Conservation (phyloP, 768 basidiomycete genomes). For the Lactarius sanguifluus region DNA sequence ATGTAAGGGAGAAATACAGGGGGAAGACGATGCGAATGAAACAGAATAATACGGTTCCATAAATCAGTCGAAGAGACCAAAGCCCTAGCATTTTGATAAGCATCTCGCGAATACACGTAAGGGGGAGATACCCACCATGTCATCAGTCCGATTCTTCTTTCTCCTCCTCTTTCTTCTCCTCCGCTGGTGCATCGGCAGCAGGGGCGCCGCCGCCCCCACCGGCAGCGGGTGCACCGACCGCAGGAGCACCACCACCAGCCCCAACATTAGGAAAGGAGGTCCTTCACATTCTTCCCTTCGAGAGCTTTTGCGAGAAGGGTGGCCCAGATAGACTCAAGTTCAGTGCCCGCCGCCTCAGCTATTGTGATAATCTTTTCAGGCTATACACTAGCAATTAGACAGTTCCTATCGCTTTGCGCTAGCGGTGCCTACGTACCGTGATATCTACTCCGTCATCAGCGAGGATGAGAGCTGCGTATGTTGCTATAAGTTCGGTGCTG, state of each 20-base stretch:
- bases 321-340: constrained; percentile 97
- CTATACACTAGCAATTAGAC: constrained; percentile 42
- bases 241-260: constrained; percentile 84
- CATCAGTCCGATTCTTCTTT: constrained; percentile 89
- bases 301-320: constrained; percentile 95
- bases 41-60: constrained; percentile 25
- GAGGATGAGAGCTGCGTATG: constrained; percentile 97
- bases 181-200: constrained; percentile 69
- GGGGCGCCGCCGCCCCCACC: constrained; percentile 58
- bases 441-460: constrained; percentile 98
- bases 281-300: constrained; percentile 97
- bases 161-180: constrained; percentile 84
- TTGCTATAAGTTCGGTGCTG: constrained; percentile 80
- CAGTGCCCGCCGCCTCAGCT: constrained; percentile 78
- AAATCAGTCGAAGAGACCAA: constrained; percentile 91
- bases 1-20: constrained; percentile 19
- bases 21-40: constrained; percentile 11
- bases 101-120: neutral
- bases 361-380: constrained; percentile 90
- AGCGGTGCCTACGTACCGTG: constrained; percentile 61
- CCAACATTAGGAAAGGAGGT: constrained; percentile 94
- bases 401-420: neutral
- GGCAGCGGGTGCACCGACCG: constrained; percentile 54
- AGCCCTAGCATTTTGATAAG: constrained; percentile 57
- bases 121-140: constrained; percentile 60